Conservation (phyloP, 495 filamentous ascomycete species). For the Recurvomyces mirabilis region DNA sequence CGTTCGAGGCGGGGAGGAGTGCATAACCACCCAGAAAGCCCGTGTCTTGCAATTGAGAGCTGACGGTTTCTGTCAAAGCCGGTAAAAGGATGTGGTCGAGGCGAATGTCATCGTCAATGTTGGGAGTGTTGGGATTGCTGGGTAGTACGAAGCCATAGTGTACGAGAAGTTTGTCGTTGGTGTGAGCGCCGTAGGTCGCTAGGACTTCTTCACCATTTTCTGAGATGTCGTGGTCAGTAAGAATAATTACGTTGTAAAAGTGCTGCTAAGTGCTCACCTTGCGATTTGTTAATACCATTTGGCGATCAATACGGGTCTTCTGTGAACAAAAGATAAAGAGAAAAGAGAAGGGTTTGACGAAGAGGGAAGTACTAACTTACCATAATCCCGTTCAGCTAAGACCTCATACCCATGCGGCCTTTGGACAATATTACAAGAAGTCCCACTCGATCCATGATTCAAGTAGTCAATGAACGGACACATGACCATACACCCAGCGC, state of each 20-base stretch:
- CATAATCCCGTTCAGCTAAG: conserved; percentile 42
- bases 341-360: no score
- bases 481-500: conserved; percentile 68
- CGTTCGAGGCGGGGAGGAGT: conserved; percentile 7
- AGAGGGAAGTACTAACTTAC: no score
- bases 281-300: no score
- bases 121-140: background rate
- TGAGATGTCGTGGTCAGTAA: no score
- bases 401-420: conserved; percentile 51
- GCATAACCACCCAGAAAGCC: conserved; percentile 17
- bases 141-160: conserved; percentile 35
- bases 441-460: conserved; percentile 47
- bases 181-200: conserved; percentile 70
- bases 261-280: no score
- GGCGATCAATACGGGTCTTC: no score
- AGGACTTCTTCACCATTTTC: conserved; percentile 58
- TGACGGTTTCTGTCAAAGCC: background rate
- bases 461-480: conserved; percentile 82
- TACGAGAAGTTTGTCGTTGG: conserved; percentile 66
- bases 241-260: no score
- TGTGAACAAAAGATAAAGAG: no score
- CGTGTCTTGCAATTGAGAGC: conserved; percentile 9
- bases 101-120: conserved; percentile 9
- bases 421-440: conserved; percentile 52
- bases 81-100: conserved; percentile 10